Conservation (phyloP, 176 grass and related monocot species). For the Rhynchospora pubera region DNA sequence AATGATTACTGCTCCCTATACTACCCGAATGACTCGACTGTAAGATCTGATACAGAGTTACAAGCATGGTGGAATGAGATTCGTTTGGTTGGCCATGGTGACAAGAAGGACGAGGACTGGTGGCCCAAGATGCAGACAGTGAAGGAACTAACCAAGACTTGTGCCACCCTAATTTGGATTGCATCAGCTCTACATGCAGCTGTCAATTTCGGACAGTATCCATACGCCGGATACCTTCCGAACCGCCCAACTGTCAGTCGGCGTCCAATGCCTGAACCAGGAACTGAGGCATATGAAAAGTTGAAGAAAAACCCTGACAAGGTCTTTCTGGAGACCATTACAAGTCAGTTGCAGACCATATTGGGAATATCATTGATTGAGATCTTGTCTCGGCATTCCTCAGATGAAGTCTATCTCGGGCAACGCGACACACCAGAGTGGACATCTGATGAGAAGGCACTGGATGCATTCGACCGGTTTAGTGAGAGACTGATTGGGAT, state of each 20-base stretch:
- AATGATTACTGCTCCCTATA: constrained; percentile 54
- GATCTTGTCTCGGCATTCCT: constrained; percentile 59
- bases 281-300: constrained; percentile 21
- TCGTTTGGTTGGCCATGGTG: constrained; percentile 62
- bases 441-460: constrained; percentile 50
- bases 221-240: constrained; percentile 61
- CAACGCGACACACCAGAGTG: constrained; percentile 66
- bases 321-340: constrained; percentile 62
- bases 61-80: constrained; percentile 88
- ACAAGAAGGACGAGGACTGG: constrained; percentile 55
- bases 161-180: constrained; percentile 70
- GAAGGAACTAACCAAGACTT: constrained; percentile 45
- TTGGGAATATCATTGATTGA: constrained; percentile 68
- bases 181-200: constrained; percentile 71
- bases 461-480: constrained; percentile 47
- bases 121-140: constrained; percentile 67
- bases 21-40: constrained; percentile 32
- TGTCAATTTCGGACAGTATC: constrained; percentile 79
- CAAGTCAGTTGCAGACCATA: constrained; percentile 59
- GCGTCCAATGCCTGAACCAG: constrained; percentile 35
- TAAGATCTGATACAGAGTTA: constrained; percentile 48
- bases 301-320: constrained; percentile 35
- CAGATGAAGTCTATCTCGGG: constrained; percentile 75
- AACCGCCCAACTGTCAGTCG: constrained; percentile 71
- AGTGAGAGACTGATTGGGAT: constrained; percentile 30